A percentile compares a stretch with the other conserved stretches of the same genome.
Conservation (phyloP, 768 basidiomycete species). For the Galerina marginata region DNA sequence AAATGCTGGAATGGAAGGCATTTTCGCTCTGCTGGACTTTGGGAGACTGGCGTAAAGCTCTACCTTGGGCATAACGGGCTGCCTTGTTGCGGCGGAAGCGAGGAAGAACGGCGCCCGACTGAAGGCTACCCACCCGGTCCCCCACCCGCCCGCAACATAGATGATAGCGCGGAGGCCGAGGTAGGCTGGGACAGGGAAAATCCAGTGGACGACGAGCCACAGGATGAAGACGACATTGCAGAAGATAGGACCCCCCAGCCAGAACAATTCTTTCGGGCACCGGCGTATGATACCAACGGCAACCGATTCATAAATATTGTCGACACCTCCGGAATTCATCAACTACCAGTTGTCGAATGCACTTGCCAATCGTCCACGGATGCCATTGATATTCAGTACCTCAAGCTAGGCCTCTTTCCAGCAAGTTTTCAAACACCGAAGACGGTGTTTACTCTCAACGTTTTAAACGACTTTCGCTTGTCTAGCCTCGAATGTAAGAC, state of each 20-base stretch:
- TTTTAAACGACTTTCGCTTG: constrained; percentile 19
- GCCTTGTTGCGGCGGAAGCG: constrained; percentile 4
- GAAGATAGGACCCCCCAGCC: neutral
- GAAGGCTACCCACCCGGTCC: neutral
- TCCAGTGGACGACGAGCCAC: neutral
- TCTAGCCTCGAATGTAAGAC: constrained; percentile 24
- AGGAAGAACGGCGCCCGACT: too few species aligned
- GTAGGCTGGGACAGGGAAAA: neutral
- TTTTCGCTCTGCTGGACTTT: constrained; percentile 19
- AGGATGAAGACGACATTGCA: neutral
- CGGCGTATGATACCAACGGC: neutral
- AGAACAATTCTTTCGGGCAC: too few species aligned
- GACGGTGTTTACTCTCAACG: constrained; percentile 20
- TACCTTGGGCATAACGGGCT: constrained; percentile 26
- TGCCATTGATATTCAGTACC: constrained; percentile 4
- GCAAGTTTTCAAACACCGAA: constrained; percentile 13
- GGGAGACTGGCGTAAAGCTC: constrained; percentile 23
- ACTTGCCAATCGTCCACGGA: constrained; percentile 6
- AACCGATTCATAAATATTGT: constrained; percentile 10
- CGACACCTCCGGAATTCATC: constrained; percentile 22
- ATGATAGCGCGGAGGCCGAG: neutral
- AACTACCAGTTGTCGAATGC: neutral
- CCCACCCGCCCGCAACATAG: neutral
- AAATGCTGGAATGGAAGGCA: constrained; percentile 24
- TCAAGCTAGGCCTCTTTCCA: constrained; percentile 17